Evolutionary conservation across 805 yeast genomes (phyloP).

Genomic region (Wickerhamiella sorbophila): DNA sequence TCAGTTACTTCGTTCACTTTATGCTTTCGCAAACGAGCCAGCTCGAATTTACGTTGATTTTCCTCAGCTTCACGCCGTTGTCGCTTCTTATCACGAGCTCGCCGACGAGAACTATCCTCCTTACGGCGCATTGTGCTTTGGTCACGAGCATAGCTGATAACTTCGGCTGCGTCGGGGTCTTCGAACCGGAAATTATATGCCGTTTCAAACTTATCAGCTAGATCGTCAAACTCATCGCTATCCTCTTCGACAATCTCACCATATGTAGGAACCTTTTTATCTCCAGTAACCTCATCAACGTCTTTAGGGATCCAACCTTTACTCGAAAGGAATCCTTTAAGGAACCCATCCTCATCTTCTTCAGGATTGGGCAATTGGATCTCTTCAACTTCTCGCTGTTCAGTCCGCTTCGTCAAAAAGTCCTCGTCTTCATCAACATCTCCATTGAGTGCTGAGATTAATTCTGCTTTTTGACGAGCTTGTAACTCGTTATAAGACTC

Average conservation of each 20-base stretch:
- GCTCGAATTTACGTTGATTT: conserved; percentile 40
- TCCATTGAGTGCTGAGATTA: conserved; percentile 63
- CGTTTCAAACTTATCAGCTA: conserved; percentile 79
- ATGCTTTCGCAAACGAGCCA: conserved; percentile 57
- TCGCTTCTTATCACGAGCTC: conserved; percentile 59
- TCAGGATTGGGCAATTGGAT: conserved; percentile 50
- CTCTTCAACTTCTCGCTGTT: conserved; percentile 24
- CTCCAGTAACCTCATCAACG: conserved; percentile 43
- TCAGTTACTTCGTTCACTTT: conserved; percentile 69
- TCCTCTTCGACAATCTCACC: conserved; percentile 36
- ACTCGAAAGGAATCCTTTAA: conserved; percentile 53
- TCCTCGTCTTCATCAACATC: conserved; percentile 31
- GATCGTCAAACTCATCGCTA: conserved; percentile 81
- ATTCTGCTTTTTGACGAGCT: conserved; percentile 54
- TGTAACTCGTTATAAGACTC: conserved; percentile 48
- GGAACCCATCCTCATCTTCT: conserved; percentile 48
- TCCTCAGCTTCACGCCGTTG: conserved; percentile 40
- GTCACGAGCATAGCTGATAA: conserved; percentile 81
- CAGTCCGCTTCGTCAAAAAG: conserved; percentile 50
- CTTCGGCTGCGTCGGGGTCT: conserved; percentile 80
- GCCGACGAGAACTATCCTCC: conserved; percentile 58
- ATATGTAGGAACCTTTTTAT: conserved; percentile 23
- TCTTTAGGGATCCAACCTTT: conserved; percentile 84
- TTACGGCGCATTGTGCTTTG: conserved; percentile 86
- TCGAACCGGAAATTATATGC: conserved; percentile 93